Evolutionary conservation across 345 rosid genomes (phyloP).

Genomic region (Rhizophora apiculata): DNA sequence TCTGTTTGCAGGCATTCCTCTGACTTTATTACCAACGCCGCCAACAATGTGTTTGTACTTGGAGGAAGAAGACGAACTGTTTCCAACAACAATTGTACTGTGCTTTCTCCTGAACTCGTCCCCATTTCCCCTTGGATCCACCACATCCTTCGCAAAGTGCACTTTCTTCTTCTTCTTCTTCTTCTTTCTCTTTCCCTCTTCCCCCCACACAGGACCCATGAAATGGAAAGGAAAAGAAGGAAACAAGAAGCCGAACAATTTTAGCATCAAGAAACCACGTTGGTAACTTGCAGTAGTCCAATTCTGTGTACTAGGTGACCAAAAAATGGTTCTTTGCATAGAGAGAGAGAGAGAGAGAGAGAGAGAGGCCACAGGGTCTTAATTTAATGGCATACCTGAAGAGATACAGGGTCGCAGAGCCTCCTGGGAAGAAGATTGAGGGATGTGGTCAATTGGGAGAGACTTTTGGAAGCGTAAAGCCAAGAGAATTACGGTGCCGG

Average conservation of each 20-base stretch:
- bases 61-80: conserved; percentile 12
- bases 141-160: conserved; percentile 55
- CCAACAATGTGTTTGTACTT: conserved; percentile 11
- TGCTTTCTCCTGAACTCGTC: conserved; percentile 42
- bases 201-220: neutral
- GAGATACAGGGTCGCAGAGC: conserved; percentile 51
- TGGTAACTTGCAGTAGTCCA: neutral
- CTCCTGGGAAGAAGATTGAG: conserved; percentile 21
- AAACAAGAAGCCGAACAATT: neutral
- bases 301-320: neutral
- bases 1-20: conserved; percentile 65
- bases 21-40: conserved; percentile 2
- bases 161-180: conserved; percentile 46
- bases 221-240: neutral
- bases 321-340: neutral
- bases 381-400: conserved; percentile 34
- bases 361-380: neutral
- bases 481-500: conserved; percentile 68
- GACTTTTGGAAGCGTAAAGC: conserved; percentile 63
- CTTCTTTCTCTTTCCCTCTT: conserved; percentile 35
- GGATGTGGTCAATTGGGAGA: conserved; percentile 27
- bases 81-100: neutral
- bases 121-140: conserved; percentile 50
- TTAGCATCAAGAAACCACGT: too few relatives aligned
- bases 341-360: neutral